A percentile compares a stretch with the other conserved stretches of the same genome.
These are phyloP conservation scores for Cryptomeria japonica DNA, from an alignment of 75 land plant species.

Conservation along the genomic window DNA sequence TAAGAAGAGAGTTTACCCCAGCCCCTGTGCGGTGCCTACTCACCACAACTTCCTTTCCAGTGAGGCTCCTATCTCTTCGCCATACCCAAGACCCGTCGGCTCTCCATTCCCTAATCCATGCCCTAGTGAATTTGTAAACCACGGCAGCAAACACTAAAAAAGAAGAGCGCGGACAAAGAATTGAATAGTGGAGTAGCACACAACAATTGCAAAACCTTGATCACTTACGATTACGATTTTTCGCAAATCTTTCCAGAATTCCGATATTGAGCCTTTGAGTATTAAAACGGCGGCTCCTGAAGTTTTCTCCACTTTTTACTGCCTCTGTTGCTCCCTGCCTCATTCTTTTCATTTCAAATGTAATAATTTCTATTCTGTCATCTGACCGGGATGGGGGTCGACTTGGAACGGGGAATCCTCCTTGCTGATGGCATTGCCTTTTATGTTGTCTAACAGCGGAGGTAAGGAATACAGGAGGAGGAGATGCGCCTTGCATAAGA, in stretches of 20 bases:
- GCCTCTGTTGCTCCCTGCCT: background rate
- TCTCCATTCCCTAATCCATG: conserved; percentile 26
- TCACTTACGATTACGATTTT: conserved; percentile 25
- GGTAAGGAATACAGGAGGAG: too few species aligned
- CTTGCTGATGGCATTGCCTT: background rate
- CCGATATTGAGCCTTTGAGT: background rate
- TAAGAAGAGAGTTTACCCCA: background rate
- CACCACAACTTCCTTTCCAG: conserved; percentile 81
- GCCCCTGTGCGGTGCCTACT: conserved; percentile 15
- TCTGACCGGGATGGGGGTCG: background rate
- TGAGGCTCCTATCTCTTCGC: conserved; percentile 85
- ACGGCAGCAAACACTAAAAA: conserved; percentile 29
- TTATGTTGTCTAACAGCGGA: background rate
- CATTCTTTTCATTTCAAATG: background rate
- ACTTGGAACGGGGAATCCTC: background rate
- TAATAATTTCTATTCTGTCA: background rate
- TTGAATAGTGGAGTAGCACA: conserved; percentile 56
- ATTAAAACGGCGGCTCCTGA: background rate
- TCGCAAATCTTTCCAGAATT: conserved; percentile 30
- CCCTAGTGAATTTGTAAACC: conserved; percentile 12
- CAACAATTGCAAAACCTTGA: conserved; percentile 34
- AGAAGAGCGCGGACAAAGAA: conserved; percentile 40
- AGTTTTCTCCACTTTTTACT: background rate
- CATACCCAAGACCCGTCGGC: conserved; percentile 15
- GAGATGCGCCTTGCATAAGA: too few species aligned